These are phyloP conservation scores for Talaromyces proteolyticus DNA, from an alignment of 495 filamentous ascomycete species.

Conservation along the genomic window DNA sequence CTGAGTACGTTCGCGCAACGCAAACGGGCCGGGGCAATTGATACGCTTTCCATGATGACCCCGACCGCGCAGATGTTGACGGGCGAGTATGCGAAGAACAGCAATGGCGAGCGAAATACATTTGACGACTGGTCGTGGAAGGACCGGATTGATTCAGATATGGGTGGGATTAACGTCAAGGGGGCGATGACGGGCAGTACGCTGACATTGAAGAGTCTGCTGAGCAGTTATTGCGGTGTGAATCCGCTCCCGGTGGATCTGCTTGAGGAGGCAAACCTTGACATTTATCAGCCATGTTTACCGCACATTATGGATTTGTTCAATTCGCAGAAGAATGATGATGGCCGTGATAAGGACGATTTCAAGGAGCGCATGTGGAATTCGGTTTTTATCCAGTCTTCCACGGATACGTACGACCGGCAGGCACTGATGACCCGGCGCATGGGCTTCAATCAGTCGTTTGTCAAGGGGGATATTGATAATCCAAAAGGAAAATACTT, in stretches of 20 bases:
- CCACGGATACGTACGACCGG: slow-evolving; percentile 40
- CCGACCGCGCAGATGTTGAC: slow-evolving; percentile 35
- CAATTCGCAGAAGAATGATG: slow-evolving; percentile 23
- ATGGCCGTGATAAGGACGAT: background rate
- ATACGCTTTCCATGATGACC: slow-evolving; percentile 27
- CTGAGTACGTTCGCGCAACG: slow-evolving; percentile 16
- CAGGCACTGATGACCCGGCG: slow-evolving; percentile 28
- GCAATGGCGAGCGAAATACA: slow-evolving; percentile 17
- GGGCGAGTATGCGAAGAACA: slow-evolving; percentile 32
- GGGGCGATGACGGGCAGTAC: slow-evolving; percentile 35
- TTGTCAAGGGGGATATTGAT: slow-evolving; percentile 26
- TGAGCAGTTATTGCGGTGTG: slow-evolving; percentile 40
- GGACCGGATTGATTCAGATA: slow-evolving; percentile 13
- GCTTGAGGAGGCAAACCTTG: slow-evolving; percentile 29
- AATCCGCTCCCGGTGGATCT: slow-evolving; percentile 39
- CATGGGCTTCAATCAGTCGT: slow-evolving; percentile 32
- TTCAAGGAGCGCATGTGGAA: slow-evolving; percentile 27
- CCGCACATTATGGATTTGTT: slow-evolving; percentile 39
- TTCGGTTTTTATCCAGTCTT: slow-evolving; percentile 39
- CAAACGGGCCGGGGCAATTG: slow-evolving; percentile 14
- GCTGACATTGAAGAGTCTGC: slow-evolving; percentile 40
- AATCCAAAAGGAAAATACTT: slow-evolving; percentile 20
- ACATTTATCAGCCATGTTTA: slow-evolving; percentile 42
- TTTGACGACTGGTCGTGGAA: slow-evolving; percentile 19
- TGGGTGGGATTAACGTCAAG: slow-evolving; percentile 39